Percentiles rank a stretch among this genome's conserved stretches.
Evolutionary conservation across 2,329 filamentous ascomycete genomes (phyloP).

Genomic region (Aureobasidium melanogenum): DNA sequence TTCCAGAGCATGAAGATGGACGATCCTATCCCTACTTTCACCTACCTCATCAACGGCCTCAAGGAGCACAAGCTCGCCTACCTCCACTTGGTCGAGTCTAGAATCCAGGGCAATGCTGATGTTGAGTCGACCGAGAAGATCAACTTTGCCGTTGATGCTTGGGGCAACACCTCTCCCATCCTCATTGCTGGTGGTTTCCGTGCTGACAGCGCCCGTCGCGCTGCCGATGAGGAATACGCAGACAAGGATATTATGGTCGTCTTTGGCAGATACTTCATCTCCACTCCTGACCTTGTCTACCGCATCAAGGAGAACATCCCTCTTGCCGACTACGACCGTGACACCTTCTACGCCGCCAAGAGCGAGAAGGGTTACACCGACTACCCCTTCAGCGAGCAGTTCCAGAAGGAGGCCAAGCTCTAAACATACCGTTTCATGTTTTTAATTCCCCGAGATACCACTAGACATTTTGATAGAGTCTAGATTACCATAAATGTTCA

Average conservation of each 20-base stretch:
- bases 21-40: constrained; percentile 56
- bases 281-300: constrained; percentile 41
- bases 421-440: background rate
- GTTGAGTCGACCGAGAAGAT: constrained; percentile 31
- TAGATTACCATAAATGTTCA: background rate
- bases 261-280: constrained; percentile 42
- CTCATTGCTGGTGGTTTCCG: constrained; percentile 38
- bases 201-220: constrained; percentile 28
- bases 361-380: constrained; percentile 34
- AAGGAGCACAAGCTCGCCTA: constrained; percentile 49
- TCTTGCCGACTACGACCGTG: constrained; percentile 37
- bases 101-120: constrained; percentile 38
- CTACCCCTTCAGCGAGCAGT: constrained; percentile 32
- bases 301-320: constrained; percentile 35
- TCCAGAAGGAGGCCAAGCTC: constrained; percentile 17
- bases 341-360: constrained; percentile 37
- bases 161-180: constrained; percentile 37
- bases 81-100: constrained; percentile 53
- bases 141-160: constrained; percentile 38
- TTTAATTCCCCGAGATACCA: background rate
- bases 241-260: constrained; percentile 37
- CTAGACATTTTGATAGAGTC: background rate
- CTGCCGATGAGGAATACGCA: constrained; percentile 33
- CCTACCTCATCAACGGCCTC: constrained; percentile 45
- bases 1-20: constrained; percentile 58